phyloP scores from a whole-genome alignment of 371 early-diverging fungal species.

The Apophysomyces ossiformis region DNA sequence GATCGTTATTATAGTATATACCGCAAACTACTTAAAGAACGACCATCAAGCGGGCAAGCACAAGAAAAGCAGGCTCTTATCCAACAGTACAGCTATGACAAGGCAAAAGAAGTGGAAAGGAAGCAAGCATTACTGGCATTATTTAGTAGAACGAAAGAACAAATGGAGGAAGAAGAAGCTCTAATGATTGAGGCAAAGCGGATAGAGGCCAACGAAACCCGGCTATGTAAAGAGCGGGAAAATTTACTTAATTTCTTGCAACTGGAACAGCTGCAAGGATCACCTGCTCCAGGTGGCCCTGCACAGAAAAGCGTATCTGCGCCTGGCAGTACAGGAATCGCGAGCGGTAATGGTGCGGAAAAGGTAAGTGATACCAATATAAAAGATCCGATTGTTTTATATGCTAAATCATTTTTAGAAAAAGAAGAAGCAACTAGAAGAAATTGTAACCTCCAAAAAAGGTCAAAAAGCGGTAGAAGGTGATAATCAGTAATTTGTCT shows the following conservation, averaged over 20 bases:
- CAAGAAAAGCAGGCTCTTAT: slow-evolving; percentile 43
- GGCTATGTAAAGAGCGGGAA: slow-evolving; percentile 78
- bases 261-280: slow-evolving; percentile 53
- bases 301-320: slow-evolving; percentile 20
- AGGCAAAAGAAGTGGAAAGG: slow-evolving; percentile 73
- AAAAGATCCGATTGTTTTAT: neutral
- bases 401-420: slow-evolving; percentile 20
- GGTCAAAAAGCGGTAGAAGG: slow-evolving; percentile 30
- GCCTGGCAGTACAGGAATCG: slow-evolving; percentile 47
- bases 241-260: slow-evolving; percentile 65
- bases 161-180: slow-evolving; percentile 85
- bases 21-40: slow-evolving; percentile 56
- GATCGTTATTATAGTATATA: slow-evolving; percentile 78
- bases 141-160: slow-evolving; percentile 74
- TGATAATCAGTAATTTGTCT: neutral
- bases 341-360: slow-evolving; percentile 34
- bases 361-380: neutral
- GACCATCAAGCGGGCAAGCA: slow-evolving; percentile 39
- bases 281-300: slow-evolving; percentile 6
- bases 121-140: slow-evolving; percentile 77
- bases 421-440: slow-evolving; percentile 32
- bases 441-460: slow-evolving; percentile 27
- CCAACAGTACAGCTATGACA: slow-evolving; percentile 59
- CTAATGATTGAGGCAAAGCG: slow-evolving; percentile 77
- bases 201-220: slow-evolving; percentile 78